Conservation (phyloP, 2,329 filamentous ascomycete species). For the Arachnopeziza araneosa region DNA sequence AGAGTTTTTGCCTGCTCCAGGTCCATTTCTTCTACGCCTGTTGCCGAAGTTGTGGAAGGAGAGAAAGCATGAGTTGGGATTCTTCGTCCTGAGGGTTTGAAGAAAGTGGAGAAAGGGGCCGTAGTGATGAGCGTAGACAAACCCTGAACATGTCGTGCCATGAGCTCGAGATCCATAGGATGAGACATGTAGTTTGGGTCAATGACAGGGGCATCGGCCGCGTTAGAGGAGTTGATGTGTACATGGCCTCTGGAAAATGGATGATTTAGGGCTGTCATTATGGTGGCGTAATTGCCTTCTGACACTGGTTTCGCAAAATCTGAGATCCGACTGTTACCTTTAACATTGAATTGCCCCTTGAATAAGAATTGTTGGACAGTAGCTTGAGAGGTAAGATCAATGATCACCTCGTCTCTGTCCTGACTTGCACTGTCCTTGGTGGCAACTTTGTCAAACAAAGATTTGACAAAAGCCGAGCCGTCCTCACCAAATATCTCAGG, state of each 20-base stretch:
- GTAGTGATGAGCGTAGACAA: slow-evolving; percentile 7
- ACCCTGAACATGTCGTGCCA: slow-evolving; percentile 5
- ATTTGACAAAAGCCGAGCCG: background rate
- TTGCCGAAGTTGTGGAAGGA: background rate
- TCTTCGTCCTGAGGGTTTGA: slow-evolving; percentile 8
- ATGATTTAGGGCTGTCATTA: slow-evolving; percentile 32
- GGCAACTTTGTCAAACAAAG: slow-evolving; percentile 4
- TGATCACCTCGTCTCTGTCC: background rate
- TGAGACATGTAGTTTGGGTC: slow-evolving; percentile 40
- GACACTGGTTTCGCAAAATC: background rate
- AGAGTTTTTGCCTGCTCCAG: slow-evolving; percentile 12
- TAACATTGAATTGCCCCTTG: slow-evolving; percentile 10
- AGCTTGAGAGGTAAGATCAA: background rate
- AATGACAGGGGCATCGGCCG: slow-evolving; percentile 33
- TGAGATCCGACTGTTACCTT: slow-evolving; percentile 3
- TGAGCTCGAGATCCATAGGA: slow-evolving; percentile 38
- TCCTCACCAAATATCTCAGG: background rate
- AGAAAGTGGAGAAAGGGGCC: background rate
- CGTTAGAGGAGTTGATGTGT: slow-evolving; percentile 36
- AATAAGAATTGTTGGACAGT: slow-evolving; percentile 13
- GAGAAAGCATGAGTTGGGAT: slow-evolving; percentile 2
- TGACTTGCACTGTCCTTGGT: background rate
- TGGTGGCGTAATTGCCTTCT: slow-evolving; percentile 12
- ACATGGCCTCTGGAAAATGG: slow-evolving; percentile 38
- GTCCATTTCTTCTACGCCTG: slow-evolving; percentile 2